Evolutionary conservation across 805 yeast genomes (phyloP).

Genomic region (Cyberlindnera galapagoensis): DNA sequence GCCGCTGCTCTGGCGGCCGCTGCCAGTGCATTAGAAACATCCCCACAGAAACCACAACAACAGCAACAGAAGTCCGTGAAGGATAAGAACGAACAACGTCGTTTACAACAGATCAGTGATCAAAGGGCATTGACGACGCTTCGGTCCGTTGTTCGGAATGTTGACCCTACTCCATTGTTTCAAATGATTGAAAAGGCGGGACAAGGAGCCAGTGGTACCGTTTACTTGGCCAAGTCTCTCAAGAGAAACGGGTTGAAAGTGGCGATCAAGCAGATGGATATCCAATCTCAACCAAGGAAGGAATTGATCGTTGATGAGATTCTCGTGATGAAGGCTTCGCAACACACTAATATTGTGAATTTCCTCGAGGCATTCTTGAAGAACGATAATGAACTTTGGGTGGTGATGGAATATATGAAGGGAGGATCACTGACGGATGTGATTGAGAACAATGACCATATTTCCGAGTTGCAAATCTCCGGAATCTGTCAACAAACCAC

Average conservation of each 20-base stretch:
- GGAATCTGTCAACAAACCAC: conserved; percentile 86
- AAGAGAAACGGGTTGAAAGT: conserved; percentile 58
- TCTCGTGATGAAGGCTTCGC: conserved; percentile 92
- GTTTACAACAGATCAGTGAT: conserved; percentile 68
- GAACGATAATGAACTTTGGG: conserved; percentile 76
- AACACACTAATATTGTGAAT: conserved; percentile 91
- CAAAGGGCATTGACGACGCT: conserved; percentile 79
- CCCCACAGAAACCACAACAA: conserved; percentile 13
- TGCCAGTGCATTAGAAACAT: conserved; percentile 25
- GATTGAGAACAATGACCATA: conserved; percentile 73
- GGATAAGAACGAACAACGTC: conserved; percentile 38
- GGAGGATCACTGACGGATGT: conserved; percentile 97
- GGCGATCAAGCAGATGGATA: conserved; percentile 95
- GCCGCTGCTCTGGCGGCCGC: conserved; percentile 30
- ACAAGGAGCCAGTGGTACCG: conserved; percentile 98
- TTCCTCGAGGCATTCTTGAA: conserved; percentile 85
- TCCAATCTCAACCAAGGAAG: conserved; percentile 86
- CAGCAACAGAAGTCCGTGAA: conserved; percentile 24
- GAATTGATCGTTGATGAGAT: conserved; percentile 95
- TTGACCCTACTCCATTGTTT: conserved; percentile 82
- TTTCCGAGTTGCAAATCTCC: conserved; percentile 86
- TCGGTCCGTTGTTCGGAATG: conserved; percentile 71
- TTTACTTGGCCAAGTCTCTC: conserved; percentile 71
- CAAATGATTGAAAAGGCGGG: conserved; percentile 82
- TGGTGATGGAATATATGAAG: conserved; percentile 99